Percentiles rank a stretch among this genome's conserved stretches.
Conservation (phyloP, 225 moss, liverwort and hornwort genomes). For the Climacium dendroides region DNA sequence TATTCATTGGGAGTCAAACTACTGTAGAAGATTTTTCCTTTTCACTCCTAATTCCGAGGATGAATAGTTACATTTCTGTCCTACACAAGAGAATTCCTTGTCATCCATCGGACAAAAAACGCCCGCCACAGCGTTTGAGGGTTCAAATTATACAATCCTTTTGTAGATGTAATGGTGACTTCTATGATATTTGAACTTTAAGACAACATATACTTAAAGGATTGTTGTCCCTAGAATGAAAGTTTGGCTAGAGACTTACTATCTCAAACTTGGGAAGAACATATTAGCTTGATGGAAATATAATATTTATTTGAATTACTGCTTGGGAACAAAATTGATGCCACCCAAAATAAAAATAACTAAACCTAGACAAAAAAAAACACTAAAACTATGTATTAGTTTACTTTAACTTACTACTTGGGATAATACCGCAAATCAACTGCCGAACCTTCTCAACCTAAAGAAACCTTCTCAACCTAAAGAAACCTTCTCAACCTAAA, state of each 20-base stretch:
- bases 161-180: not conserved
- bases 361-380: accelerated
- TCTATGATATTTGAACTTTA: not conserved
- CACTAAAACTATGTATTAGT: not conserved
- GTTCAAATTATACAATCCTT: not conserved
- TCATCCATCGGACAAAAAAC: too few species aligned
- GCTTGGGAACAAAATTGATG: accelerated
- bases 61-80: too few species aligned
- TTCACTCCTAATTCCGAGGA: too few species aligned
- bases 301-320: not conserved
- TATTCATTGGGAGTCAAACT: too few species aligned
- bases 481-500: not conserved
- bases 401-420: not conserved
- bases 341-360: not conserved
- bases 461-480: not conserved
- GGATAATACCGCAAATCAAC: not conserved
- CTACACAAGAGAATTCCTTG: too few species aligned
- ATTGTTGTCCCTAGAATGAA: not conserved
- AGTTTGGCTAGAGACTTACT: not conserved
- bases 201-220: not conserved
- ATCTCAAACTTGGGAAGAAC: not conserved
- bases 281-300: not conserved
- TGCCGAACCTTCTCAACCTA: not conserved
- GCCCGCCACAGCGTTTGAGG: too few species aligned
- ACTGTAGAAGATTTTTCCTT: too few species aligned